Evolutionary conservation across 1,284 basidiomycete species (phyloP).

Genomic region (Leucoagaricus sp.): DNA sequence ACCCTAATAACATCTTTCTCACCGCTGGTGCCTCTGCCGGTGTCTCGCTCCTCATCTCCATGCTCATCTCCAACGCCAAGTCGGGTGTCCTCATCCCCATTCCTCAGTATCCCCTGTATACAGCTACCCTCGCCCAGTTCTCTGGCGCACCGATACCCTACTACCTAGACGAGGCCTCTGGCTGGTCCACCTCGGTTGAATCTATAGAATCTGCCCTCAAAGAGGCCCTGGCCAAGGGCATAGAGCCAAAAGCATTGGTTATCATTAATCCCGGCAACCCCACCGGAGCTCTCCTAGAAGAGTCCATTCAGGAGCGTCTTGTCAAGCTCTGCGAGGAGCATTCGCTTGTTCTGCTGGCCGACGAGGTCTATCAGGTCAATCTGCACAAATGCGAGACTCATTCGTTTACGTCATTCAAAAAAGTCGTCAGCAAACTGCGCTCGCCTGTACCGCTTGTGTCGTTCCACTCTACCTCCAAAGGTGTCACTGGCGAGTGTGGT

Average conservation of each 20-base stretch:
- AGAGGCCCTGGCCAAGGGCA: constrained; percentile 67
- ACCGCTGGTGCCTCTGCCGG: constrained; percentile 94
- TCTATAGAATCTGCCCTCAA: constrained; percentile 72
- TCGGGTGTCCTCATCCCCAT: constrained; percentile 93
- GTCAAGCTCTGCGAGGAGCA: constrained; percentile 84
- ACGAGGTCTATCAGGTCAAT: constrained; percentile 96
- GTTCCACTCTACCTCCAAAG: constrained; percentile 96
- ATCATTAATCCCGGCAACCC: constrained; percentile 98
- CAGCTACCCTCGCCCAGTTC: constrained; percentile 89
- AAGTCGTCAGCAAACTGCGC: constrained; percentile 67
- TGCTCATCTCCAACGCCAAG: constrained; percentile 69
- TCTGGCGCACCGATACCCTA: constrained; percentile 86
- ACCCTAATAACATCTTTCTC: constrained; percentile 90
- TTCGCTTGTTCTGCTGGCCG: constrained; percentile 86
- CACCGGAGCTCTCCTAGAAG: constrained; percentile 82
- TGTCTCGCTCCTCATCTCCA: constrained; percentile 85
- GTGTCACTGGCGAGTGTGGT: constrained; percentile 92
- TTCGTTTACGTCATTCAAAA: constrained; percentile 92
- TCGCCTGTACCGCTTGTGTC: constrained; percentile 81
- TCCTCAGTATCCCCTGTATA: constrained; percentile 97
- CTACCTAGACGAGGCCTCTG: constrained; percentile 81
- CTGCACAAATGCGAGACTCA: constrained; percentile 69
- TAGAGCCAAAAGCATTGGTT: constrained; percentile 79
- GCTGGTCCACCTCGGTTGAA: constrained; percentile 84
- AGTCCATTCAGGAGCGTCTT: constrained; percentile 71